A percentile compares a stretch with the other conserved stretches of the same genome.
phyloP scores from a whole-genome alignment of 148 eudicot species.

The Linanthus parryae region DNA sequence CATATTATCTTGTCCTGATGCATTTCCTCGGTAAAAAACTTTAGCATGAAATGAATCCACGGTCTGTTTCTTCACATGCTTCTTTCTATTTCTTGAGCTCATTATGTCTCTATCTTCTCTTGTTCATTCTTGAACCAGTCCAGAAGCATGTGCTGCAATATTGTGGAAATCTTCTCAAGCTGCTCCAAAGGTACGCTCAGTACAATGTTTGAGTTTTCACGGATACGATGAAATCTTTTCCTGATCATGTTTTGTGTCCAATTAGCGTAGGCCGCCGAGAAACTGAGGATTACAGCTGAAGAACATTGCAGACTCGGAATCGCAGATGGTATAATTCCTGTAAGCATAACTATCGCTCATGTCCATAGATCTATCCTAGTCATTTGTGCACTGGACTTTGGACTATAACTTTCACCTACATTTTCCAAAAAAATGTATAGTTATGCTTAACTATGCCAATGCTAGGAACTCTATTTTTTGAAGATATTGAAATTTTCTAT shows the following conservation, averaged over 20 bases:
- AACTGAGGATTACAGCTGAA: constrained; percentile 31
- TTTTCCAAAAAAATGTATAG: background rate
- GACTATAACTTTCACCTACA: constrained; percentile 7
- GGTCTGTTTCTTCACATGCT: too few relatives aligned
- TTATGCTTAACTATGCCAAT: too few relatives aligned
- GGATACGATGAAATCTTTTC: background rate
- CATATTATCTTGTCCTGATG: too few relatives aligned
- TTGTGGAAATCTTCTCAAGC: constrained; percentile 29
- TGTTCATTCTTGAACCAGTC: constrained; percentile 15
- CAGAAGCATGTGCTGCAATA: constrained; percentile 46
- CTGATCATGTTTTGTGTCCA: background rate
- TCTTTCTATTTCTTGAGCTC: background rate
- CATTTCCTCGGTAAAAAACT: too few relatives aligned
- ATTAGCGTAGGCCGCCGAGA: constrained; percentile 30
- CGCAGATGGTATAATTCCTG: constrained; percentile 34
- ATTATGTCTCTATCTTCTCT: background rate
- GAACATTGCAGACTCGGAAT: constrained; percentile 23
- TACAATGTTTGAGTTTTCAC: background rate
- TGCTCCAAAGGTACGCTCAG: constrained; percentile 26
- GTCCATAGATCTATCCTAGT: background rate
- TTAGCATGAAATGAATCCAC: too few relatives aligned
- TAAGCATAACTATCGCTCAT: constrained; percentile 13
- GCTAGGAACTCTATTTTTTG: too few relatives aligned
- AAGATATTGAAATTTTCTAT: too few relatives aligned
- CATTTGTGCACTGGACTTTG: too few relatives aligned